Evolutionary conservation across 2,329 filamentous ascomycete genomes (phyloP).

Genomic region (Botryotinia calthae): DNA sequence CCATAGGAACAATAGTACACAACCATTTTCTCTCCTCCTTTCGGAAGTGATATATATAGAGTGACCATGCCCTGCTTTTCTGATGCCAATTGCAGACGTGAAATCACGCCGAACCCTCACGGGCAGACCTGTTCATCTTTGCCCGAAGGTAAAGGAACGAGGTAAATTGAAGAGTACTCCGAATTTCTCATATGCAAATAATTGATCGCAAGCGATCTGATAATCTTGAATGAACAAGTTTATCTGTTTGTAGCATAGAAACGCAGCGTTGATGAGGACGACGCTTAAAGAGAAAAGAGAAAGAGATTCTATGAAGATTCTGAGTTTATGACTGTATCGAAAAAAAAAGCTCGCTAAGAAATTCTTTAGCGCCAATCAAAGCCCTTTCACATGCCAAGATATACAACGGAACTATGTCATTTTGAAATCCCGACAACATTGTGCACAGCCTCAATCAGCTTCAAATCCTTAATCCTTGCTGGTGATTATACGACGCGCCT

Average conservation of each 20-base stretch:
- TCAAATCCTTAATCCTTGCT: conserved; percentile 15
- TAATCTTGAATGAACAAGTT: conserved; percentile 35
- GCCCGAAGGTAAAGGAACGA: conserved; percentile 45
- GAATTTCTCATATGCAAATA: conserved; percentile 91
- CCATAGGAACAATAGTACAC: conserved; percentile 64
- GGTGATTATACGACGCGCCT: conserved; percentile 11
- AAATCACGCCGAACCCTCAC: conserved; percentile 80
- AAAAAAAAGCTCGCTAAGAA: conserved; percentile 3
- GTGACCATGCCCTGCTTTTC: conserved; percentile 67
- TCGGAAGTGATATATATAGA: conserved; percentile 36
- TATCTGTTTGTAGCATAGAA: conserved; percentile 88
- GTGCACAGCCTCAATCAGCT: conserved; percentile 9
- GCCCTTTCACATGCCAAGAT: not conserved
- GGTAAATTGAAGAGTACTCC: conserved; percentile 82
- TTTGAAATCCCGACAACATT: not conserved
- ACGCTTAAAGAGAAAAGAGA: conserved; percentile 50
- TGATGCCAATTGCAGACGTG: conserved; percentile 88
- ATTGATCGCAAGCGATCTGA: conserved; percentile 32
- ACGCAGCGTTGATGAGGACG: conserved; percentile 89
- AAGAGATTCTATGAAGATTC: not conserved
- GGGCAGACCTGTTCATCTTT: conserved; percentile 61
- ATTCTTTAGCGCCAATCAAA: not conserved
- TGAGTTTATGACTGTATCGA: conserved; percentile 7
- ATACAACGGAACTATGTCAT: not conserved
- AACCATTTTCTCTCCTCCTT: conserved; percentile 39